These are phyloP conservation scores for Stephanodiscus triporus DNA, from an alignment of 108 stramenopile genomes.

Conservation along the genomic window DNA sequence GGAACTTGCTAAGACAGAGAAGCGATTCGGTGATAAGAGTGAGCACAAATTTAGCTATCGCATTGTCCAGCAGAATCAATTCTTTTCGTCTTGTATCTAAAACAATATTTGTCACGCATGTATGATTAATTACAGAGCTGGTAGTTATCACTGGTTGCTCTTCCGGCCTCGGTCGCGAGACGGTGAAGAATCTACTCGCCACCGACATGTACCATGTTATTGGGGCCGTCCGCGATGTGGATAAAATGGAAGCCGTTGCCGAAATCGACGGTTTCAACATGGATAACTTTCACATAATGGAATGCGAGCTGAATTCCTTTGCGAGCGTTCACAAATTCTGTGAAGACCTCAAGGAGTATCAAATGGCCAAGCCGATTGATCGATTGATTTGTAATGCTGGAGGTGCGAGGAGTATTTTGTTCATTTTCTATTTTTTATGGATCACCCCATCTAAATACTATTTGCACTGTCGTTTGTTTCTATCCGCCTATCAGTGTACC, in stretches of 20 bases:
- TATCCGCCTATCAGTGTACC: constrained; percentile 59
- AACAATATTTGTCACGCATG: neutral
- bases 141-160: constrained; percentile 90
- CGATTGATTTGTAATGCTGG: constrained; percentile 91
- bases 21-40: constrained; percentile 84
- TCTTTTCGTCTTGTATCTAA: constrained; percentile 2
- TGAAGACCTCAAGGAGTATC: constrained; percentile 70
- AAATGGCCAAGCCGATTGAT: constrained; percentile 77
- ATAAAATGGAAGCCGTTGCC: constrained; percentile 90
- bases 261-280: constrained; percentile 81
- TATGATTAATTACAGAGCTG: constrained; percentile 59
- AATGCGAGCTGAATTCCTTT: constrained; percentile 88
- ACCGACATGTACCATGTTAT: constrained; percentile 87
- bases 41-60: constrained; percentile 37
- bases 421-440: neutral
- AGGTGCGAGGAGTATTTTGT: neutral
- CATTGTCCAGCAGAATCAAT: neutral
- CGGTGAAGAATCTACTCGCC: constrained; percentile 78
- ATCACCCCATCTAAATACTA: neutral
- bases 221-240: constrained; percentile 84
- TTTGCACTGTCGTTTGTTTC: neutral
- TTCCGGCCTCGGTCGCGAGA: constrained; percentile 89
- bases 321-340: constrained; percentile 84
- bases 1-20: constrained; percentile 54
- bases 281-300: constrained; percentile 85